Evolutionary conservation across 2,329 filamentous ascomycete genomes (phyloP).

Genomic region (Trichoderma afroharzianum): DNA sequence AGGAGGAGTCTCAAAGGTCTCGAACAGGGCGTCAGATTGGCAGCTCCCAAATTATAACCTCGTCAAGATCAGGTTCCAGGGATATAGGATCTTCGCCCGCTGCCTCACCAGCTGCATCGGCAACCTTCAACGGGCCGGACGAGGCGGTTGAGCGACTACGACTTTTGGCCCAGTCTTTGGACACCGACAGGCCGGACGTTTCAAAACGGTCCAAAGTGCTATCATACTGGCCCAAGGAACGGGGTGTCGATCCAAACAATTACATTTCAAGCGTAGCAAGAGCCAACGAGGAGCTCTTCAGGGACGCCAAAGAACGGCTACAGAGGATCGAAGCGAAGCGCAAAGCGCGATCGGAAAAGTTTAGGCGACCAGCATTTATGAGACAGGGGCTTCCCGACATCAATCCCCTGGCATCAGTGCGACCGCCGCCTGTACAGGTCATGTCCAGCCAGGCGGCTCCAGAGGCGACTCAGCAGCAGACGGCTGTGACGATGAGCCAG

Average conservation of each 20-base stretch:
- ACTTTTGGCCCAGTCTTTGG: constrained; percentile 32
- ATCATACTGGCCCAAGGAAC: constrained; percentile 38
- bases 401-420: constrained; percentile 16
- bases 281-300: constrained; percentile 35
- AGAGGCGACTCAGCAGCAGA: constrained; percentile 35
- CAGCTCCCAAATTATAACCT: constrained; percentile 9
- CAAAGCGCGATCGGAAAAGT: constrained; percentile 34
- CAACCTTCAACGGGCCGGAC: constrained; percentile 25
- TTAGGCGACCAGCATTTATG: constrained; percentile 30
- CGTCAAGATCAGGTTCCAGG: constrained; percentile 4
- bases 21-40: constrained; percentile 12
- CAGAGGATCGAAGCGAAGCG: constrained; percentile 33
- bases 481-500: constrained; percentile 41
- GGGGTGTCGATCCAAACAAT: constrained; percentile 32
- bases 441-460: constrained; percentile 37
- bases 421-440: constrained; percentile 25
- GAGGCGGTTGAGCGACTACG: constrained; percentile 34
- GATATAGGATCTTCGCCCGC: constrained; percentile 26
- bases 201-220: constrained; percentile 32
- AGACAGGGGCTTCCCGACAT: constrained; percentile 24
- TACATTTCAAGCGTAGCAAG: constrained; percentile 39
- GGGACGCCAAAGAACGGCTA: constrained; percentile 32
- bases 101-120: constrained; percentile 19
- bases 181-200: constrained; percentile 25
- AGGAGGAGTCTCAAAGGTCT: constrained; percentile 17